Conservation (phyloP, 2,329 filamentous ascomycete genomes). For the Furcasterigmium furcatum region DNA sequence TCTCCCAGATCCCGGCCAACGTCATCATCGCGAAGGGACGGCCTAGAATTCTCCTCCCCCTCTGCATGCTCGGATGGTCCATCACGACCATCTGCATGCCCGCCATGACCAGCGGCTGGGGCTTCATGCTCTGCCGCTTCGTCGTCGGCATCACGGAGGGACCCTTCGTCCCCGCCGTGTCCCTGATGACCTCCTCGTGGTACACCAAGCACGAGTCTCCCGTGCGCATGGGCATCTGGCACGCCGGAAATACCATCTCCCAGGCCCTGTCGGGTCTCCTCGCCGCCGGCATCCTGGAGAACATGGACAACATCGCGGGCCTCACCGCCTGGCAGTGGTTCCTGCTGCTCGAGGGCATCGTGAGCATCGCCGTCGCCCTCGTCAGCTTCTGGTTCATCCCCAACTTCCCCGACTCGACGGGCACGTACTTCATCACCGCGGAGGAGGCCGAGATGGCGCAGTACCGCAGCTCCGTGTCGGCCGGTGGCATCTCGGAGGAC, state of each 20-base stretch:
- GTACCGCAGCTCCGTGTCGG: slow-evolving; percentile 28
- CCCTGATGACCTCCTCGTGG: slow-evolving; percentile 43
- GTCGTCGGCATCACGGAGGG: slow-evolving; percentile 25
- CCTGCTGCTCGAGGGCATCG: slow-evolving; percentile 30
- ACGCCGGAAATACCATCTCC: slow-evolving; percentile 40
- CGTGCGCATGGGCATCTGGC: slow-evolving; percentile 39
- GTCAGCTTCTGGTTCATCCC: slow-evolving; percentile 30
- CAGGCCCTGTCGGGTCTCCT: slow-evolving; percentile 40
- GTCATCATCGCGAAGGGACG: slow-evolving; percentile 37
- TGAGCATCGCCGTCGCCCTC: slow-evolving; percentile 25
- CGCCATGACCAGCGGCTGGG: slow-evolving; percentile 24
- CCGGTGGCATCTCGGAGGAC: slow-evolving; percentile 29
- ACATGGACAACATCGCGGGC: slow-evolving; percentile 32
- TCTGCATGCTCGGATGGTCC: slow-evolving; percentile 38
- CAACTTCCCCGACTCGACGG: slow-evolving; percentile 29
- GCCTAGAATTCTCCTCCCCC: slow-evolving; percentile 28
- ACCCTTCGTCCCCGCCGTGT: slow-evolving; percentile 41
- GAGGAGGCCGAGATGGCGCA: slow-evolving; percentile 35
- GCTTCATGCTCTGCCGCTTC: slow-evolving; percentile 26
- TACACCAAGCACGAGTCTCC: slow-evolving; percentile 41
- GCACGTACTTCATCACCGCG: slow-evolving; percentile 24
- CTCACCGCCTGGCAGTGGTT: slow-evolving; percentile 39
- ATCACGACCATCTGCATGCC: slow-evolving; percentile 41
- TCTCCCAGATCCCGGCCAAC: slow-evolving; percentile 43
- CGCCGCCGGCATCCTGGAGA: slow-evolving; percentile 38